These are phyloP conservation scores for Bisporella sp. DNA, from an alignment of 2,329 filamentous ascomycete genomes.

Conservation along the genomic window DNA sequence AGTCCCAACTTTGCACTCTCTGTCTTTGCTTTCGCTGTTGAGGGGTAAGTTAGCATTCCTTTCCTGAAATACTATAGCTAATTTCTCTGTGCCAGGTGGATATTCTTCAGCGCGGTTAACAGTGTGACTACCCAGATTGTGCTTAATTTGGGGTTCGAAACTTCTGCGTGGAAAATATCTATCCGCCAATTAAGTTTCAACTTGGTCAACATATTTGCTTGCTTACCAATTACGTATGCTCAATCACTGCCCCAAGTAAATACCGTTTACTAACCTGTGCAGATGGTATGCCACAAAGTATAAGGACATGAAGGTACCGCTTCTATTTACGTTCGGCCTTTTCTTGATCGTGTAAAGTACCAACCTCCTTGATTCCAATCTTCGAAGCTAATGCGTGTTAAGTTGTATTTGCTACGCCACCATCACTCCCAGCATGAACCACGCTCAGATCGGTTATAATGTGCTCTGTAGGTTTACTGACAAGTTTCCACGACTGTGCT, in stretches of 20 bases:
- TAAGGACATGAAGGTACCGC: slow-evolving; percentile 41
- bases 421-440: slow-evolving; percentile 37
- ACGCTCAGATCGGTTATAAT: slow-evolving; percentile 40
- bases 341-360: slow-evolving; percentile 39
- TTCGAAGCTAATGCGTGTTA: background rate
- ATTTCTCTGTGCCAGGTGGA: slow-evolving; percentile 31
- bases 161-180: slow-evolving; percentile 39
- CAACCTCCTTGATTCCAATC: background rate
- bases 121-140: slow-evolving; percentile 42
- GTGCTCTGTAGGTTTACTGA: slow-evolving; percentile 27
- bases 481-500: background rate
- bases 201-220: slow-evolving; percentile 33
- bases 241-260: background rate
- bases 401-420: slow-evolving; percentile 36
- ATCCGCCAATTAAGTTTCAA: slow-evolving; percentile 40
- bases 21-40: slow-evolving; percentile 48
- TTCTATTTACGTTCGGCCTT: slow-evolving; percentile 38
- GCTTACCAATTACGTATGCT: slow-evolving; percentile 33
- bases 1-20: slow-evolving; percentile 48
- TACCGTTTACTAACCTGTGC: background rate
- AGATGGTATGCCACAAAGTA: slow-evolving; percentile 38
- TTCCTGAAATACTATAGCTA: background rate
- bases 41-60: slow-evolving; percentile 31
- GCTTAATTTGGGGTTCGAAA: slow-evolving; percentile 41
- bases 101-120: slow-evolving; percentile 48